phyloP scores from a whole-genome alignment of 2,329 filamentous ascomycete species.

The Aureobasidium sp. region DNA sequence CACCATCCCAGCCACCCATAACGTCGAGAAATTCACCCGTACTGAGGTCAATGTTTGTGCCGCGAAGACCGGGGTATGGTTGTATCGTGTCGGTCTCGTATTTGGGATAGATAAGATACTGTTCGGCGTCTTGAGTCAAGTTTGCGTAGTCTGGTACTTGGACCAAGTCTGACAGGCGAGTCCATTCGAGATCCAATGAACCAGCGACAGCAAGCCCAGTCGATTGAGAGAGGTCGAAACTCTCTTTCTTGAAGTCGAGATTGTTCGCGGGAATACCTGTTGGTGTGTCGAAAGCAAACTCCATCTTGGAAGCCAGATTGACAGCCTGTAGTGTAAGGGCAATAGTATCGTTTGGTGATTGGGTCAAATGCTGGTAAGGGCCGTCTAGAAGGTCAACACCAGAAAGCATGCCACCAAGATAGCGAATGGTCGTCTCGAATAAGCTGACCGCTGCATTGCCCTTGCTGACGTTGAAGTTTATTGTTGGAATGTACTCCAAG shows the following conservation, averaged over 20 bases:
- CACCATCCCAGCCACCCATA: constrained; percentile 66
- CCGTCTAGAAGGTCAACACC: constrained; percentile 67
- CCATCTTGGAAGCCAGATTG: constrained; percentile 62
- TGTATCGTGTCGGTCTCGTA: constrained; percentile 36
- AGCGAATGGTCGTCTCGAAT: constrained; percentile 87
- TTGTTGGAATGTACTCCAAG: constrained; percentile 58
- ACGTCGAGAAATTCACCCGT: constrained; percentile 61
- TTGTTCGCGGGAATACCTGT: constrained; percentile 66
- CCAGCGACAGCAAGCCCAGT: constrained; percentile 73
- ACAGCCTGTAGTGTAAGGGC: constrained; percentile 58
- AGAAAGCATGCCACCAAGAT: constrained; percentile 71
- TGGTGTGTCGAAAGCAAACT: constrained; percentile 68
- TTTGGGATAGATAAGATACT: constrained; percentile 57
- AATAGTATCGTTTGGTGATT: constrained; percentile 41
- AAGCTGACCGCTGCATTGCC: constrained; percentile 54
- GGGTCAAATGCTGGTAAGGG: constrained; percentile 32
- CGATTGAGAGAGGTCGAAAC: constrained; percentile 40
- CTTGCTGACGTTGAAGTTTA: constrained; percentile 57
- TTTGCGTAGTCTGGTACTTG: constrained; percentile 58
- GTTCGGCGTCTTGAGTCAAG: constrained; percentile 59
- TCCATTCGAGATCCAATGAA: constrained; percentile 78
- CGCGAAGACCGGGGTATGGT: constrained; percentile 70
- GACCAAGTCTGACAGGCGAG: constrained; percentile 66
- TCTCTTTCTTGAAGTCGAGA: constrained; percentile 49
- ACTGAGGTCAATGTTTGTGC: constrained; percentile 55